A percentile compares a stretch with the other conserved stretches of the same genome.
Conservation (phyloP, 2,329 filamentous ascomycete genomes). For the Pseudovirgaria hyperparasitica region DNA sequence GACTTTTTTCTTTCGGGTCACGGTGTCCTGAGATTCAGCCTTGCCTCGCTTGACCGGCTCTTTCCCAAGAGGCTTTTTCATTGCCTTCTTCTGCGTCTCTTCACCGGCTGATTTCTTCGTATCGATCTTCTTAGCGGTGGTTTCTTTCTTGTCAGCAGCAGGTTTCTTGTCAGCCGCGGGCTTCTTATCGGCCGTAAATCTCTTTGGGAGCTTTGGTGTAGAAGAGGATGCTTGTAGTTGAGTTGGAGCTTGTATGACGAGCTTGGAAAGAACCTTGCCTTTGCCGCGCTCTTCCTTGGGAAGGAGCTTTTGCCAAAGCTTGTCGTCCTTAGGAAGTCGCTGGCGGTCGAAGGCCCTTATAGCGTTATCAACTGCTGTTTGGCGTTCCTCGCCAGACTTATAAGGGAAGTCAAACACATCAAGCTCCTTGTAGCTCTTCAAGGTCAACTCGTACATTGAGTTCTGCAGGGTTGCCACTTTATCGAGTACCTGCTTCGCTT, state of each 20-base stretch:
- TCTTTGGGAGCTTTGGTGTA: constrained; percentile 25
- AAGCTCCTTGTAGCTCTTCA: constrained; percentile 48
- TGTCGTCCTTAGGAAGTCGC: constrained; percentile 45
- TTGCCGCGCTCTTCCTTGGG: constrained; percentile 49
- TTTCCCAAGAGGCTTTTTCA: constrained; percentile 5
- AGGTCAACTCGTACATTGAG: constrained; percentile 33
- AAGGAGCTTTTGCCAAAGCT: constrained; percentile 49
- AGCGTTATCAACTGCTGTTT: constrained; percentile 48
- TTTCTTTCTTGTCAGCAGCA: constrained; percentile 26
- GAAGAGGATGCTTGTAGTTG: constrained; percentile 21
- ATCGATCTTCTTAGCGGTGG: constrained; percentile 35
- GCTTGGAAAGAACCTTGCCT: constrained; percentile 46
- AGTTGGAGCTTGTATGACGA: constrained; percentile 35
- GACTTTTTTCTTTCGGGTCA: constrained; percentile 10
- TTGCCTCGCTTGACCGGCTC: constrained; percentile 9
- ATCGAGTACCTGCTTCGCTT: constrained; percentile 18
- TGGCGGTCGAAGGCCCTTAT: constrained; percentile 51
- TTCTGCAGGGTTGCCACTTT: constrained; percentile 41
- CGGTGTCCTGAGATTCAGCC: constrained; percentile 7
- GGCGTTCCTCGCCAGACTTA: constrained; percentile 39
- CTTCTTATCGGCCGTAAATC: too few species aligned
- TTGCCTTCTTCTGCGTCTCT: constrained; percentile 11
- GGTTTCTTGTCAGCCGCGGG: constrained; percentile 29
- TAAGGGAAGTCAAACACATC: constrained; percentile 51
- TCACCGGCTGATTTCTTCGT: constrained; percentile 25